Evolutionary conservation across 495 filamentous ascomycete genomes (phyloP).

Genomic region (Podospora bellae-mahoneyi): DNA sequence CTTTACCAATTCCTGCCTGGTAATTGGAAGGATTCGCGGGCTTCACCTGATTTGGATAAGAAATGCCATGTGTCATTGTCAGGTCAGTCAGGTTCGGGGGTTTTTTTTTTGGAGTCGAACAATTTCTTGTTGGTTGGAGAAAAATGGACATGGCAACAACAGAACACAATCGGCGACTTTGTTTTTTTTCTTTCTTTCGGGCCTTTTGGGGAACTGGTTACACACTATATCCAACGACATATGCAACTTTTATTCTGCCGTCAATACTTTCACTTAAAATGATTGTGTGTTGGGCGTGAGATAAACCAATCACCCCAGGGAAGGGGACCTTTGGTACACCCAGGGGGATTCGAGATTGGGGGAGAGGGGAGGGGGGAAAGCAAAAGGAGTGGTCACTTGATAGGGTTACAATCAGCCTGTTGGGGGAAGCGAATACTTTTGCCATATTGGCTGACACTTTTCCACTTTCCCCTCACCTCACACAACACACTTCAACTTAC

Average conservation of each 20-base stretch:
- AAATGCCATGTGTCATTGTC: neutral
- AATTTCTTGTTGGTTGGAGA: neutral
- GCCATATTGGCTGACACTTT: slow-evolving; percentile 3
- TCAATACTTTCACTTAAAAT: neutral
- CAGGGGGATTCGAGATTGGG: neutral
- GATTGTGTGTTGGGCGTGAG: neutral
- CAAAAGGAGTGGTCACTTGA: slow-evolving; percentile 1
- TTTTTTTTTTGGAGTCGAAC: neutral
- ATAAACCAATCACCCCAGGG: neutral
- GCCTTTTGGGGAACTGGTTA: slow-evolving; percentile 3
- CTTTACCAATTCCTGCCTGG: too few species aligned
- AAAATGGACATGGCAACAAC: neutral
- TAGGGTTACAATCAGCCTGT: slow-evolving; percentile 7
- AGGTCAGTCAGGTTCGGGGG: neutral
- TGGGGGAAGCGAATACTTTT: slow-evolving; percentile 5
- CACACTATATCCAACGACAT: neutral
- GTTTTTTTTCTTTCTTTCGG: slow-evolving; percentile 10
- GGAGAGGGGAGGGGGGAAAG: neutral
- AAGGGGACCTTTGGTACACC: neutral
- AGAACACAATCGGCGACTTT: neutral
- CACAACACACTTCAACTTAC: neutral
- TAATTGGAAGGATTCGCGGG: too few species aligned
- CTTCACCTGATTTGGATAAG: neutral
- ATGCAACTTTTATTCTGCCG: slow-evolving; percentile 1
- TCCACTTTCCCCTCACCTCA: neutral